Percentiles rank a stretch among this genome's conserved stretches.
Conservation (phyloP, 1,139 yeast genomes). For the Pichia cactophila region DNA sequence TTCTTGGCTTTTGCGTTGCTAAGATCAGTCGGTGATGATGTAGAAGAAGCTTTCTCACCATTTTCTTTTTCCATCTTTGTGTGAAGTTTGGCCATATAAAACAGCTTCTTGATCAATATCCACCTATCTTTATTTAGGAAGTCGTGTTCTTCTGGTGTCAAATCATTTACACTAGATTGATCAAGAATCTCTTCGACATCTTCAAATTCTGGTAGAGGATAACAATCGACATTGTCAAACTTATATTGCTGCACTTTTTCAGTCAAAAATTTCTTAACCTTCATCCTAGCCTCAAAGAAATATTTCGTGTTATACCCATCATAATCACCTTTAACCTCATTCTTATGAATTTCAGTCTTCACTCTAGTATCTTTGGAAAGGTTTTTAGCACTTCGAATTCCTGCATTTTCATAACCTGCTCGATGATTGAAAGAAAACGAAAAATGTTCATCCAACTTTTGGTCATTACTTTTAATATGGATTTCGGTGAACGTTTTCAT, state of each 20-base stretch:
- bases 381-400: slow-evolving; percentile 76
- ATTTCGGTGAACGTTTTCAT: slow-evolving; percentile 44
- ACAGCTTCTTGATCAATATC: slow-evolving; percentile 60
- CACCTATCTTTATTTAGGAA: slow-evolving; percentile 47
- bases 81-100: slow-evolving; percentile 57
- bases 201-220: slow-evolving; percentile 51
- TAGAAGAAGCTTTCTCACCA: slow-evolving; percentile 16
- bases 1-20: slow-evolving; percentile 11
- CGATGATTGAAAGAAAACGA: slow-evolving; percentile 73
- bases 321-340: slow-evolving; percentile 63
- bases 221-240: slow-evolving; percentile 29
- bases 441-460: slow-evolving; percentile 28
- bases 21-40: neutral
- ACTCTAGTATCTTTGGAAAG: slow-evolving; percentile 77
- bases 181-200: slow-evolving; percentile 48
- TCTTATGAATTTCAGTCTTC: slow-evolving; percentile 52
- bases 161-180: slow-evolving; percentile 30
- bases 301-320: slow-evolving; percentile 39
- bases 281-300: slow-evolving; percentile 43
- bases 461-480: slow-evolving; percentile 12
- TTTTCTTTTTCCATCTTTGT: slow-evolving; percentile 6
- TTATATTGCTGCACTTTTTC: slow-evolving; percentile 36
- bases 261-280: slow-evolving; percentile 43
- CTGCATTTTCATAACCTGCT: slow-evolving; percentile 81
- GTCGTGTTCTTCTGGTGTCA: slow-evolving; percentile 17